Percentiles rank a stretch among this genome's conserved stretches.
These are phyloP conservation scores for Fusarium sp. DNA, from an alignment of 2,329 filamentous ascomycete genomes.

Conservation along the genomic window DNA sequence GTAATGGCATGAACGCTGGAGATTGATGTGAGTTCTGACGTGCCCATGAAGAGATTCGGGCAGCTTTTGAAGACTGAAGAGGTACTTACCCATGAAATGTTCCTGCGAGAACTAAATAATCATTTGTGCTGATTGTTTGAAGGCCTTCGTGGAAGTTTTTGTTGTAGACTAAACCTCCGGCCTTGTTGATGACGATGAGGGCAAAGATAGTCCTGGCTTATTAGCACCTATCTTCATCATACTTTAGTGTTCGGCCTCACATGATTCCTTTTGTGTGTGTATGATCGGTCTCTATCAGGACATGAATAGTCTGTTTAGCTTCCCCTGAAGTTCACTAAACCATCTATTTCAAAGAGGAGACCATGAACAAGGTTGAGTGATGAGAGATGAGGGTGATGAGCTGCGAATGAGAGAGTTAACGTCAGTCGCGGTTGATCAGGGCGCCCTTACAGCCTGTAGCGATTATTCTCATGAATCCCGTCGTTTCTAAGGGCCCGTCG, in stretches of 20 bases:
- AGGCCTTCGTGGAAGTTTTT: constrained; percentile 90
- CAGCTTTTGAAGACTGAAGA: background rate
- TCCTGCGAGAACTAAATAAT: constrained; percentile 95
- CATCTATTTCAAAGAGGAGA: constrained; percentile 32
- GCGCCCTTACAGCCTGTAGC: constrained; percentile 1
- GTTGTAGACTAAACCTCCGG: constrained; percentile 95
- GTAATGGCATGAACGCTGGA: constrained; percentile 75
- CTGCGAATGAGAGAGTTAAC: constrained; percentile 5
- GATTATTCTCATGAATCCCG: background rate
- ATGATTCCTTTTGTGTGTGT: constrained; percentile 25
- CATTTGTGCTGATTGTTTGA: constrained; percentile 90
- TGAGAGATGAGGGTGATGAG: constrained; percentile 24
- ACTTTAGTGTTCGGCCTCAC: background rate
- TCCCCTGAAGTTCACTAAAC: constrained; percentile 37
- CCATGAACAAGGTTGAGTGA: constrained; percentile 35
- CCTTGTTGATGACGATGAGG: constrained; percentile 98
- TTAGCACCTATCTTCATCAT: background rate
- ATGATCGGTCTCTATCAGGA: constrained; percentile 12
- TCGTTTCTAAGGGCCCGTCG: background rate
- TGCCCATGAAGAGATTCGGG: constrained; percentile 4
- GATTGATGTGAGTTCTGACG: constrained; percentile 11
- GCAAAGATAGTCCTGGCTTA: constrained; percentile 85
- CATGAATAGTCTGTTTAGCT: constrained; percentile 12
- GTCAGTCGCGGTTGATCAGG: background rate
- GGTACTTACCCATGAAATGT: constrained; percentile 87